These are phyloP conservation scores for Aspergillus pseudoglaucus DNA, from an alignment of 2,329 filamentous ascomycete species.

Conservation along the genomic window DNA sequence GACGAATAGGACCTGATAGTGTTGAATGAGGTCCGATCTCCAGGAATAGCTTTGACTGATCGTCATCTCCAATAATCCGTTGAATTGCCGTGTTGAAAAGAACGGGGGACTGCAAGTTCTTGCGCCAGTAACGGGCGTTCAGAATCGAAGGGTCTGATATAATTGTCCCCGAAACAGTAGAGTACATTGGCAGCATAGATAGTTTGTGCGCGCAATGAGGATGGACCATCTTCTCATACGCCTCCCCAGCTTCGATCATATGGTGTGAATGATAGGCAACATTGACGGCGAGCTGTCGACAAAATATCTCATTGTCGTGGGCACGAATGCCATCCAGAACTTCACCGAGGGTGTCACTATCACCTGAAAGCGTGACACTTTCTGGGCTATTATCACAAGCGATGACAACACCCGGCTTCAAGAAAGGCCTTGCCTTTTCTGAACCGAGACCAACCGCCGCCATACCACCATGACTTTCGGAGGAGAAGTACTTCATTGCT, in stretches of 20 bases:
- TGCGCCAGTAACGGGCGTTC: constrained; percentile 10
- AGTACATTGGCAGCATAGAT: constrained; percentile 2
- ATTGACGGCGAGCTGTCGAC: background rate
- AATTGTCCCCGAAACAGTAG: constrained; percentile 1
- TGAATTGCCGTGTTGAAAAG: constrained; percentile 11
- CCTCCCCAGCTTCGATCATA: constrained; percentile 8
- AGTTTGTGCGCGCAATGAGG: constrained; percentile 1
- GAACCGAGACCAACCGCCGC: background rate
- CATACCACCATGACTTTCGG: background rate
- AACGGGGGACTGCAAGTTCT: constrained; percentile 16
- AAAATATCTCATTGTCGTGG: background rate
- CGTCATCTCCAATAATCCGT: constrained; percentile 1
- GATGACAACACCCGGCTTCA: background rate
- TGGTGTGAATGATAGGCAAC: constrained; percentile 4
- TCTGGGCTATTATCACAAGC: background rate
- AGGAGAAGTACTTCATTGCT: background rate
- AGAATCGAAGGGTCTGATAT: background rate
- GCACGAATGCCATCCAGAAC: constrained; percentile 1
- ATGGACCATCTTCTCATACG: constrained; percentile 2
- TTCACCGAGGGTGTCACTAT: background rate
- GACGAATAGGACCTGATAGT: constrained; percentile 14
- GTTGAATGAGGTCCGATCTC: constrained; percentile 27
- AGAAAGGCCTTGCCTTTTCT: background rate
- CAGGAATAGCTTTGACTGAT: constrained; percentile 14
- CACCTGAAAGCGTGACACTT: background rate